Base-by-base conservation (phyloP, 306 rosid genomes). In the Gleditsia sinensis region DNA sequence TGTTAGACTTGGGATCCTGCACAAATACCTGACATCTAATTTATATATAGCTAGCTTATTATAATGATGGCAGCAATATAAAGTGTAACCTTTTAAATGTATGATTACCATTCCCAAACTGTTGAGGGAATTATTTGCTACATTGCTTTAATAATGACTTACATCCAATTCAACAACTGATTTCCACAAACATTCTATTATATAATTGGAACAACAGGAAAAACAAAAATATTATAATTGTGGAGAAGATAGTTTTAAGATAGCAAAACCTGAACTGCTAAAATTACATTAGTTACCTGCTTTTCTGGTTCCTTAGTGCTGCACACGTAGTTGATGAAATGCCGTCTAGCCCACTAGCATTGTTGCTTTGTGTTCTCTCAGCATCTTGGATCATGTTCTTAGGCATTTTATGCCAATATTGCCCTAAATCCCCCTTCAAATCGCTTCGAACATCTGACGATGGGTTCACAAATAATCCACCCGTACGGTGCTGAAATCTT, bases 401-500 rank as follows among this genome's bases (percentile, higher is more conserved):
- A 16, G 81, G 74, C 60, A 68, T 51, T 81, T 75, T 88, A 63
- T 69, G 69, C 1, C 71, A 64, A 75, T 39, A 65, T 33, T 66
- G 79, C 55, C 85, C 86, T 17, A 69, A 50, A 73, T 40, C 54
- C 19, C 78, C 82, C 57, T 78, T 80, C 24, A 83, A 68, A 57
- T 83, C 55, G 2, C 81, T 79, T 40, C 56, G 80, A 75, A 27
- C 50, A 46, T 85, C 89, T 42, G 83, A 75, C 78, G 68, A 61
- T 3, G 85, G 82, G 77, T 89, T 81, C 58, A 23, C 63, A 42
- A 78, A 78, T 64, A 64, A 33, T 39, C 78, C 87, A 80, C 79
- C 80, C 60, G 78, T 84, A 27, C 84, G 83, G 57, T 51, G 83
- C 62, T 78, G 86, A 82, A 83, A 86, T 81, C 85, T 86, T 83